phyloP scores from a whole-genome alignment of 148 eudicot species.

The Nepenthes mirabilis region DNA sequence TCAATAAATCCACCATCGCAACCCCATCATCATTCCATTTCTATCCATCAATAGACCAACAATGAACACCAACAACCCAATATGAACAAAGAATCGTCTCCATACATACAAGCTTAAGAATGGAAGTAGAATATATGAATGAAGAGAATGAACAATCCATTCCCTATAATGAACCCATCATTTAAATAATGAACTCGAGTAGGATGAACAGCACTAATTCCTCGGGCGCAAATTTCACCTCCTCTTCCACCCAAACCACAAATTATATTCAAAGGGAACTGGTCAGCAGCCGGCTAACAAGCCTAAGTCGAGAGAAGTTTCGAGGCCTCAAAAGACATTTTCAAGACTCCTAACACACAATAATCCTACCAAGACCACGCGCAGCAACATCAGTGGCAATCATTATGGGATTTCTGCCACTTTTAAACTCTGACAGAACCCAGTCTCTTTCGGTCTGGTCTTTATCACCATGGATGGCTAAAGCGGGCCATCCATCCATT shows the following conservation, averaged over 20 bases:
- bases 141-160: no score
- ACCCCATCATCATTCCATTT: no score
- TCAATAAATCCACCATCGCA: no score
- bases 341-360: constrained; percentile 38
- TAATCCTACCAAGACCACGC: constrained; percentile 99
- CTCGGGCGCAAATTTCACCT: constrained; percentile 16
- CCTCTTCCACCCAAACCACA: constrained; percentile 59
- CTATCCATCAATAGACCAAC: no score
- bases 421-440: constrained; percentile 94
- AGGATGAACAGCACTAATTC: neutral
- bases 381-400: constrained; percentile 99
- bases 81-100: no score
- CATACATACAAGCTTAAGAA: no score
- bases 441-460: constrained; percentile 95
- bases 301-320: constrained; percentile 17
- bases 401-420: constrained; percentile 96
- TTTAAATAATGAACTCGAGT: neutral
- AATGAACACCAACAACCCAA: no score
- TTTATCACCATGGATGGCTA: constrained; percentile 99
- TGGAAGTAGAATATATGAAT: no score
- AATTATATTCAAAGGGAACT: constrained; percentile 31
- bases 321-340: constrained; percentile 25
- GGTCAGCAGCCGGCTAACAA: constrained; percentile 89
- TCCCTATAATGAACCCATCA: neutral
- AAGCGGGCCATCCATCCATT: constrained; percentile 98